Conservation (phyloP, 257 asterid genomes). For the Solanum okadae region DNA sequence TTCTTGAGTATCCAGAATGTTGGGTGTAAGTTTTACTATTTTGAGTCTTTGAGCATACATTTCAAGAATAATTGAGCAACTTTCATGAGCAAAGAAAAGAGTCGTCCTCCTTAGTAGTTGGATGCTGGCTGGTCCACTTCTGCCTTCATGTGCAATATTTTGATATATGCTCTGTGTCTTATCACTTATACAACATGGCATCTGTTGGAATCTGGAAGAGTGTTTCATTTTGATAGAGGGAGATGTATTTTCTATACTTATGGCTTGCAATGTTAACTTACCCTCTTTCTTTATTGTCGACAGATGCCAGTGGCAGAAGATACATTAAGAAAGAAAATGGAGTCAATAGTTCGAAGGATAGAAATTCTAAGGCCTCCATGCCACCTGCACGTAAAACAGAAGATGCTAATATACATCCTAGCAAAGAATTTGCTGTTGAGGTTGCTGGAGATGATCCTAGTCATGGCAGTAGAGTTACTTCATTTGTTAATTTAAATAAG, state of each 20-base stretch:
- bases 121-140: not conserved
- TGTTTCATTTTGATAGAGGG: not conserved
- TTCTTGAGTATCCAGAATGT: not conserved
- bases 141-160: not conserved
- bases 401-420: slow-evolving; percentile 15
- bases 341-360: slow-evolving; percentile 5
- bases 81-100: not conserved
- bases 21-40: not conserved
- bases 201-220: not conserved
- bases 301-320: slow-evolving; percentile 29
- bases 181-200: not conserved
- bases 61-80: not conserved
- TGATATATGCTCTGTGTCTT: not conserved
- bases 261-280: not conserved
- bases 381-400: slow-evolving; percentile 18
- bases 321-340: slow-evolving; percentile 21
- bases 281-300: not conserved
- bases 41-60: not conserved
- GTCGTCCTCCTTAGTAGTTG: not conserved
- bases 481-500: slow-evolving; percentile 3
- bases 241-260: not conserved
- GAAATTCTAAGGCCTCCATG: slow-evolving; percentile 8
- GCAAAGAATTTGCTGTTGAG: slow-evolving; percentile 6
- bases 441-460: not conserved
- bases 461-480: not conserved